Base-by-base conservation (phyloP, 2,329 filamentous ascomycete species). In the Lasiodiplodia sp. region DNA sequence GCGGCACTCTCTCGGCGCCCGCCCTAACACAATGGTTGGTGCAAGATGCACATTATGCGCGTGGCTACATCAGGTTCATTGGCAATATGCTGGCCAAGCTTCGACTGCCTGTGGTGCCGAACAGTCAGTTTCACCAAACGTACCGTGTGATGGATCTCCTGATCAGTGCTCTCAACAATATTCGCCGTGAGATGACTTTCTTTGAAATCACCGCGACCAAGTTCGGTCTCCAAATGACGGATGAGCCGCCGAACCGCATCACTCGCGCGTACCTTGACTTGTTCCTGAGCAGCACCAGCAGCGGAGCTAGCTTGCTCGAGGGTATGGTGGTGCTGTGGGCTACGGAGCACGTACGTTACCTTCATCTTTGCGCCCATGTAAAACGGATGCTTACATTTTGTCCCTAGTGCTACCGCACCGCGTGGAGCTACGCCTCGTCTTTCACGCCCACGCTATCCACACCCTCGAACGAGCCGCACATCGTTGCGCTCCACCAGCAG, bases 241-340 rank as follows among this genome's bases (percentile, higher is more conserved):
- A 77, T 21, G 81, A 84, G 8, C 76, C 78, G 11, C 81, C 82
- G 3, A 83, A 79, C 4, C 80, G 80, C 3, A 83, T 86, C 49
- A 88, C 86, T 0, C 81, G 82, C 63, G 85, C 83, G 7, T 84
- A 88, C 71, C 80, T 87, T n/a, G 86, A 88, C 74, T 78, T 88
- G 23, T 86, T 92, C 4, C 86, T 88, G 68, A 85, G 83, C n/a
- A 84, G 84, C 4, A 82, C 86, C 14, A 83, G 83, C 63, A 79
- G 84, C 0, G 82, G 81, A 8, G 81, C 82, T 2, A 84, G 79
- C 1, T 75, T 92, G 74, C 79, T 94, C 2, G 90, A 93, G 75
- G 90, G 89, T 6, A 83, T 92, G 70, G 86, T 92, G 2, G 85
- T 92, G n/a, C 86, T 94, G 28, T 94, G 91, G 89, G 89, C 88